Base-by-base conservation (phyloP, 345 rosid genomes). In the Dovyalis caffra region DNA sequence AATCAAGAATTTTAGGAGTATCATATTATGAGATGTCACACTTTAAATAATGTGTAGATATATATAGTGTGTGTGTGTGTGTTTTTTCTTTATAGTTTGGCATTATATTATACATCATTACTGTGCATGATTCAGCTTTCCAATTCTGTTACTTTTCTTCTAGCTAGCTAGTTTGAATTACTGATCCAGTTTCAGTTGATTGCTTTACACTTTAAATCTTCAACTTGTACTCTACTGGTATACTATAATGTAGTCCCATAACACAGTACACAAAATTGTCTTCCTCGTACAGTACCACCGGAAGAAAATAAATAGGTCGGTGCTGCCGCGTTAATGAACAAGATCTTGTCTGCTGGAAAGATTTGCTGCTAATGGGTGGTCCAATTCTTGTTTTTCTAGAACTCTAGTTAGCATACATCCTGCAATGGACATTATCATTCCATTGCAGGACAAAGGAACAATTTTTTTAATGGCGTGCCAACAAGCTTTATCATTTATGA, bases 281-380 rank as follows among this genome's bases (percentile, higher is more conserved):
- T 58, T 80, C 79, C 80, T 83, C 66, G 85, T 81, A 81, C 80
- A 73, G 62, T 73, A 75, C 75, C 56, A 38, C 58, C 15, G 76
- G 65, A 49, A 67, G 65, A 77, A 66, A 51, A 56, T 40, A 47
- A 66, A 60, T 16, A 66, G 70, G 78, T 72, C 78, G 81, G 81
- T 75, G 81, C 85, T 75, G 82, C 56, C 58, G 74, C 33, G 32
- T 71, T 64, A 66, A 76, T 45, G 66, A 70, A 40, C 65, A 72
- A 26, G 65, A 64, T 51, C 49, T 25, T 66, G 73, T 77, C 80
- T 45, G 34, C 72, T 72, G 8, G 49, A 15, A 72, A 67, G 76
- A 72, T 72, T 60, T 77, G 51, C 58, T 53, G 65, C 56, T 60
- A 5, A 33, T 67, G 32, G 9, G 75, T 71, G 76, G 67, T 67